Evolutionary conservation across 306 rosid genomes (phyloP).

Genomic region (Calophaca sinica): DNA sequence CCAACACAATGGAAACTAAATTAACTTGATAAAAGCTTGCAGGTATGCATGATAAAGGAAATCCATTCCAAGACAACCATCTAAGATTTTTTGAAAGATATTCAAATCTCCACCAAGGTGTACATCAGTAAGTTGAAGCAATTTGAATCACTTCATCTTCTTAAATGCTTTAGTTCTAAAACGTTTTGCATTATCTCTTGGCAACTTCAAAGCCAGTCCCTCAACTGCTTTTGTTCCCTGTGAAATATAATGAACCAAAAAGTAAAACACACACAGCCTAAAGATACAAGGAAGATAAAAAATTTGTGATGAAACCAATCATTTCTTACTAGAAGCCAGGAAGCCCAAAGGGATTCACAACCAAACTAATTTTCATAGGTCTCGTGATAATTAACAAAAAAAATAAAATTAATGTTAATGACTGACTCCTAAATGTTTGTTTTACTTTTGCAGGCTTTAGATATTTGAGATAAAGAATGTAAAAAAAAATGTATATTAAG

Average conservation of each 20-base stretch:
- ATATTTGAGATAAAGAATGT: background rate
- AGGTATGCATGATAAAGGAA: no score
- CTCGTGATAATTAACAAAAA: background rate
- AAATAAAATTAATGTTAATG: background rate
- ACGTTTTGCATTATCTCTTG: background rate
- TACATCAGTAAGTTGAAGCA: background rate
- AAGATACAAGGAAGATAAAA: background rate
- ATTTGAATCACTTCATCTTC: conserved; percentile 38
- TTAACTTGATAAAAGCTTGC: no score
- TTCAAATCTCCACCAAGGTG: no score
- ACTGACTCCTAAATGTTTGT: background rate
- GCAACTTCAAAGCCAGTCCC: conserved; percentile 43
- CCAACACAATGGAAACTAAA: no score
- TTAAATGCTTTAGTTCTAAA: conserved; percentile 25
- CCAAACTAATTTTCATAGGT: background rate
- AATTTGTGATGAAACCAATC: background rate
- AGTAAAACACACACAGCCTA: background rate
- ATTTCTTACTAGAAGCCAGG: background rate
- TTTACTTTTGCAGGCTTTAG: background rate
- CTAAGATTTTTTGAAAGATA: no score
- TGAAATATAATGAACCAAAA: background rate
- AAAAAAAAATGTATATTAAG: background rate
- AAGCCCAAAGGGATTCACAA: no score
- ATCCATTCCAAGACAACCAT: no score
- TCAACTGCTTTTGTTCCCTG: conserved; percentile 36